Evolutionary conservation across 1,284 basidiomycete species (phyloP).

Genomic region (Cutaneotrichosporon cutaneum): DNA sequence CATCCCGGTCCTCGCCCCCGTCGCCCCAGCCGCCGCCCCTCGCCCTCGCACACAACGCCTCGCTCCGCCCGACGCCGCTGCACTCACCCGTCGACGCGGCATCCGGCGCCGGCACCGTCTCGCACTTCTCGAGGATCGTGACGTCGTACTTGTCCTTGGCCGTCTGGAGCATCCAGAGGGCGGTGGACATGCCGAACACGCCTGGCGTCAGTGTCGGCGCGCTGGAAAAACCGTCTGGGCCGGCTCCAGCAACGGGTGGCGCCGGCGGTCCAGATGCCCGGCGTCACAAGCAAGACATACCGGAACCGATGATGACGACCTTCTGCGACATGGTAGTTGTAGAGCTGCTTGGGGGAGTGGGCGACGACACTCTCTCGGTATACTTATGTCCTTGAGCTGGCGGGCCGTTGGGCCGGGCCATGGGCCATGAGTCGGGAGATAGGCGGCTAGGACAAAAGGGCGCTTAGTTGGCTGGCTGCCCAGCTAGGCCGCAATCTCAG

Average conservation of each 20-base stretch:
- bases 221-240: neutral
- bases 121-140: slow-evolving; percentile 49
- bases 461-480: neutral
- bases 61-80: neutral
- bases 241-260: too few relatives aligned
- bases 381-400: neutral
- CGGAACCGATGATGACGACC: slow-evolving; percentile 27
- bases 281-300: slow-evolving; percentile 16
- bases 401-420: neutral
- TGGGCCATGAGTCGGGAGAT: neutral
- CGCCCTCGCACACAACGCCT: neutral
- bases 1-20: too few relatives aligned
- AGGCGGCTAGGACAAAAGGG: neutral
- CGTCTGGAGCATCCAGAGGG: slow-evolving; percentile 50
- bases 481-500: neutral
- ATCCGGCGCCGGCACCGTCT: slow-evolving; percentile 49
- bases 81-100: slow-evolving; percentile 52
- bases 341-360: too few relatives aligned
- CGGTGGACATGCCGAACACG: slow-evolving; percentile 53
- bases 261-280: too few relatives aligned
- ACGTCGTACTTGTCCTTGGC: slow-evolving; percentile 41
- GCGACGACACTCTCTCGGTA: neutral
- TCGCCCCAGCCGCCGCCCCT: too few relatives aligned
- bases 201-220: slow-evolving; percentile 27
- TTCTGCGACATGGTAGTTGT: slow-evolving; percentile 21